Conservation (phyloP, 2,329 filamentous ascomycete genomes). For the Aspergillus hiratsukae region DNA sequence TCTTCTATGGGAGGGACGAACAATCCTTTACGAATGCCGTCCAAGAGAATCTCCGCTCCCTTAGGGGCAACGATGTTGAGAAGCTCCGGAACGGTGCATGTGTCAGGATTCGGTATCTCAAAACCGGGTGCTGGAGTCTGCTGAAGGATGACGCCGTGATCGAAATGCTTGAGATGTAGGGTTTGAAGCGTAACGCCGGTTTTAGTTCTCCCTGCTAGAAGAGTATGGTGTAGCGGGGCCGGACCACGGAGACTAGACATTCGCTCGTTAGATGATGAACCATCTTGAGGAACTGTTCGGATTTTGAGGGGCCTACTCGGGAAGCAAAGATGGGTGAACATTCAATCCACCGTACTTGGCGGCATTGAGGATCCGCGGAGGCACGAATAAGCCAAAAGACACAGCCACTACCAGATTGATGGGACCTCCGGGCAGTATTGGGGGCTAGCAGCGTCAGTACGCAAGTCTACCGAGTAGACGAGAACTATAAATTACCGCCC, state of each 20-base stretch:
- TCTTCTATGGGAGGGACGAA: slow-evolving; percentile 60
- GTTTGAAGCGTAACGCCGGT: slow-evolving; percentile 87
- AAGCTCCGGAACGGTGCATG: slow-evolving; percentile 49
- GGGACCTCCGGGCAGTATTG: slow-evolving; percentile 38
- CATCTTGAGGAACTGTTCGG: background rate
- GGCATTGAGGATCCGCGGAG: slow-evolving; percentile 63
- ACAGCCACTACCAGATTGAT: slow-evolving; percentile 85
- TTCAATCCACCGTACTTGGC: slow-evolving; percentile 85
- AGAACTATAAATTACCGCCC: slow-evolving; percentile 55
- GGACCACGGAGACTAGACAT: slow-evolving; percentile 67
- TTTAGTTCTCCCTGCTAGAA: slow-evolving; percentile 56
- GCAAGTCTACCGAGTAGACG: slow-evolving; percentile 1
- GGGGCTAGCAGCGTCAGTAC: slow-evolving; percentile 46
- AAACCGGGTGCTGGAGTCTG: slow-evolving; percentile 61
- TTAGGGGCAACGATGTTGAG: slow-evolving; percentile 54
- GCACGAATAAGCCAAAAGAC: slow-evolving; percentile 89
- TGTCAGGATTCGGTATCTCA: slow-evolving; percentile 44
- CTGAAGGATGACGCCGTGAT: slow-evolving; percentile 69
- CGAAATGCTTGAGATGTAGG: slow-evolving; percentile 69
- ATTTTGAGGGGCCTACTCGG: slow-evolving; percentile 55
- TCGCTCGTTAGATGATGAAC: background rate
- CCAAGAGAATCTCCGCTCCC: slow-evolving; percentile 68
- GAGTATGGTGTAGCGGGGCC: slow-evolving; percentile 80
- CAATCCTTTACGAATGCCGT: slow-evolving; percentile 57
- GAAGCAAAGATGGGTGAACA: slow-evolving; percentile 85